Conservation (phyloP, 163 green algal genomes). For the Chlorella variabilis region DNA sequence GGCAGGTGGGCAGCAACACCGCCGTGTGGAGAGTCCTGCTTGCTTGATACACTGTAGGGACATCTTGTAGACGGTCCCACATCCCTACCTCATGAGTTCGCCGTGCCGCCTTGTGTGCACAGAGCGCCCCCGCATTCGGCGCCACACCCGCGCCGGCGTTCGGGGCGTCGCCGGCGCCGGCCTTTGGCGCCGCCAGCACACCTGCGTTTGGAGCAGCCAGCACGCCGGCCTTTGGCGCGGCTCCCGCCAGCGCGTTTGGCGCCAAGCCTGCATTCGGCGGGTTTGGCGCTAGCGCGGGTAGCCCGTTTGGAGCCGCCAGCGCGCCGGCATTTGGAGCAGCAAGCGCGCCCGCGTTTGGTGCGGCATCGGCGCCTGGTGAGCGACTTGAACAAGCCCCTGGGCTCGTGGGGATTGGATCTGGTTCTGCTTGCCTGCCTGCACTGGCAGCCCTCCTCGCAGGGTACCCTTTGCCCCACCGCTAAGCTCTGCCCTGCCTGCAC, state of each 20-base stretch:
- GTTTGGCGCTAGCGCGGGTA: constrained; percentile 24
- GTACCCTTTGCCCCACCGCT: constrained; percentile 49
- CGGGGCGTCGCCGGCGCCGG: constrained; percentile 40
- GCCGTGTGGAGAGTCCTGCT: too few relatives aligned
- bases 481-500: constrained; percentile 38
- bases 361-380: constrained; percentile 47
- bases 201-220: constrained; percentile 35
- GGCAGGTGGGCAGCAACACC: too few relatives aligned
- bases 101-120: too few relatives aligned
- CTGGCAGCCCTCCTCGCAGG: too few relatives aligned
- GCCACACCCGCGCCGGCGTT: constrained; percentile 52
- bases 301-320: constrained; percentile 41
- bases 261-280: constrained; percentile 4
- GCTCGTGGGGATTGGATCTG: constrained; percentile 39
- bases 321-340: constrained; percentile 55
- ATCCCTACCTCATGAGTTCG: too few relatives aligned
- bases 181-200: constrained; percentile 42
- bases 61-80: too few relatives aligned
- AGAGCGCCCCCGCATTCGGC: constrained; percentile 36
- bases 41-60: too few relatives aligned
- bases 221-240: constrained; percentile 43
- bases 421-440: too few relatives aligned
- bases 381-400: constrained; percentile 23
- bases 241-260: constrained; percentile 46
- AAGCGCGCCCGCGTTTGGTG: constrained; percentile 61